Evolutionary conservation across 768 basidiomycete species (phyloP).

Genomic region (Udeniomyces megalosporus): DNA sequence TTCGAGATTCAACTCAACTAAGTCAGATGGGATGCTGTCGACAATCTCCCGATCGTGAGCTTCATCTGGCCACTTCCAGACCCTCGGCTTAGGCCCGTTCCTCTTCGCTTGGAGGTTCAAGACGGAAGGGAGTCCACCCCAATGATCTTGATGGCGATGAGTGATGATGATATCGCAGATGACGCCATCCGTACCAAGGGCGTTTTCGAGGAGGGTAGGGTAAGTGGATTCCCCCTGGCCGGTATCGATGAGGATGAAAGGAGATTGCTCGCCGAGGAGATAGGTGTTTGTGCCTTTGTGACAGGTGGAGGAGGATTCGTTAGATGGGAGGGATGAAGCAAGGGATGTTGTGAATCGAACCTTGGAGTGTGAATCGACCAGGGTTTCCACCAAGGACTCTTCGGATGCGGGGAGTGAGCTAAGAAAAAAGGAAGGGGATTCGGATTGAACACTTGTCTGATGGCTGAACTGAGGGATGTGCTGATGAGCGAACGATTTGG

Average conservation of each 20-base stretch:
- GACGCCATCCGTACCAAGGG: conserved; percentile 17
- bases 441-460: too few relatives aligned
- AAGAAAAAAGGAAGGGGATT: too few relatives aligned
- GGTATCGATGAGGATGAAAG: conserved; percentile 67
- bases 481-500: not conserved
- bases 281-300: conserved; percentile 73
- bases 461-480: too few relatives aligned
- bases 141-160: conserved; percentile 80
- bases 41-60: conserved; percentile 22
- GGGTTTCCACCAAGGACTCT: conserved; percentile 48
- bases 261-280: conserved; percentile 50
- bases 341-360: conserved; percentile 33
- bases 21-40: conserved; percentile 19
- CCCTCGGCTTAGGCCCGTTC: conserved; percentile 34
- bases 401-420: conserved; percentile 10
- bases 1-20: conserved; percentile 8
- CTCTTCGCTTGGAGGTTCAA: conserved; percentile 46
- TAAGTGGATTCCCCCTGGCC: conserved; percentile 59
- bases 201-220: conserved; percentile 39
- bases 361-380: conserved; percentile 74
- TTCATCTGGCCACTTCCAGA: conserved; percentile 26
- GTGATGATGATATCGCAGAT: conserved; percentile 82
- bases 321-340: not conserved
- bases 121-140: conserved; percentile 56
- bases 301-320: not conserved